These are phyloP conservation scores for Crithidia acanthocephali DNA, from an alignment of 208 protist species.

Conservation along the genomic window DNA sequence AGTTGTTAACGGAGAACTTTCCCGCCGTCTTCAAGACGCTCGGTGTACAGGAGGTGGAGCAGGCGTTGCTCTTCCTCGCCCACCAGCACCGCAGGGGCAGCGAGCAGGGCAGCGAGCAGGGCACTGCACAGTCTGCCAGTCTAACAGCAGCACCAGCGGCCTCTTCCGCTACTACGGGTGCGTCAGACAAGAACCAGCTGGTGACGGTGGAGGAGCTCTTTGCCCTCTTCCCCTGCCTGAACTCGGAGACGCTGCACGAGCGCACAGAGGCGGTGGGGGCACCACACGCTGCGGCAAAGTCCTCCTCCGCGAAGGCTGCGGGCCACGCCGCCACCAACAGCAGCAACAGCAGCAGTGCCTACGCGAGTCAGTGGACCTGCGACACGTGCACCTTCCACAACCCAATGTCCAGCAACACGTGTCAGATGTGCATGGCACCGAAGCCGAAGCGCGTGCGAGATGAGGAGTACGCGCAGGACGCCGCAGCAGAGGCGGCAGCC, in stretches of 20 bases:
- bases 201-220: constrained; percentile 33
- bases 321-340: not conserved
- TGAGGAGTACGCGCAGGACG: constrained; percentile 12
- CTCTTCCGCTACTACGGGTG: not conserved
- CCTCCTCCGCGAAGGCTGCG: too few relatives aligned
- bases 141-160: not conserved
- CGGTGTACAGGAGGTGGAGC: constrained; percentile 36
- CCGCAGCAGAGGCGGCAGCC: not conserved
- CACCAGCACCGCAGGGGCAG: constrained; percentile 11
- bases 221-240: constrained; percentile 23
- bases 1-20: constrained; percentile 37
- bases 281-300: not conserved
- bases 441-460: constrained; percentile 31
- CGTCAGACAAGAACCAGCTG: not conserved
- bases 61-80: constrained; percentile 35
- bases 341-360: not conserved
- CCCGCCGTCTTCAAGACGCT: constrained; percentile 35
- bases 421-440: constrained; percentile 43
- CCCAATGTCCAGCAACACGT: constrained; percentile 25
- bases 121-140: too few relatives aligned
- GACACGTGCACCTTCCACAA: constrained; percentile 60
- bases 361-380: constrained; percentile 45
- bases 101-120: too few relatives aligned
- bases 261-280: constrained; percentile 15
- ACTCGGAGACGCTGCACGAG: constrained; percentile 26